Conservation (phyloP, 495 filamentous ascomycete species). For the Niebla homalea region DNA sequence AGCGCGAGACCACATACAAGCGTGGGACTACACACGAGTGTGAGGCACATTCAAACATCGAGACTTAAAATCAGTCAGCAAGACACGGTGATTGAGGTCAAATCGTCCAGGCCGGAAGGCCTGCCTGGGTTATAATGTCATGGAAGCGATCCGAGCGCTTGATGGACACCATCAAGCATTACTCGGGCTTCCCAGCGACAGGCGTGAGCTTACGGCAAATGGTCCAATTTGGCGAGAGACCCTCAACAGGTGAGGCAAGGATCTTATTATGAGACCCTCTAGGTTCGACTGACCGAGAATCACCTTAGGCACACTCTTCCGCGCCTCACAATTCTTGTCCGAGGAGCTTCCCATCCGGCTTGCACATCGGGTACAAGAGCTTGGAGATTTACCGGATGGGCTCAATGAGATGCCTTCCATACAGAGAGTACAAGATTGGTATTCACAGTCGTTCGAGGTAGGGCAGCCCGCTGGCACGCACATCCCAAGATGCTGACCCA, state of each 20-base stretch:
- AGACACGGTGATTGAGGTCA: not conserved
- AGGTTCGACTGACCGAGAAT: not conserved
- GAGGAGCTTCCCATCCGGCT: constrained; percentile 96
- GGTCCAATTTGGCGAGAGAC: constrained; percentile 94
- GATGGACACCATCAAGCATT: constrained; percentile 98
- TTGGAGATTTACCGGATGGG: constrained; percentile 86
- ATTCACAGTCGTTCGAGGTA: constrained; percentile 99
- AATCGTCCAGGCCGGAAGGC: constrained; percentile 21
- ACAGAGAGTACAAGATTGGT: constrained; percentile 90
- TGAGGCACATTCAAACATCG: no score
- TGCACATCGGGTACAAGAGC: constrained; percentile 89
- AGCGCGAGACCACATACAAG: no score
- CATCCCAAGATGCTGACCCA: constrained; percentile 10
- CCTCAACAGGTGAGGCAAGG: constrained; percentile 54
- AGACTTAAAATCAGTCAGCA: no score
- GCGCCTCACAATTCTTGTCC: constrained; percentile 93
- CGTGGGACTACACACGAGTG: no score
- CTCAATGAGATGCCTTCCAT: constrained; percentile 98
- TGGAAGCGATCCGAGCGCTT: constrained; percentile 82
- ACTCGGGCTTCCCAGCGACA: constrained; percentile 91
- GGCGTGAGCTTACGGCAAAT: constrained; percentile 94
- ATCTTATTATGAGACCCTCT: not conserved
- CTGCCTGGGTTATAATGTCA: constrained; percentile 44
- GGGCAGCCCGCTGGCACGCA: constrained; percentile 9
- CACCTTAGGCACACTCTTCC: constrained; percentile 92